These are phyloP conservation scores for Cryptosporidium felis DNA, from an alignment of 169 alveolate genomes.

Conservation along the genomic window DNA sequence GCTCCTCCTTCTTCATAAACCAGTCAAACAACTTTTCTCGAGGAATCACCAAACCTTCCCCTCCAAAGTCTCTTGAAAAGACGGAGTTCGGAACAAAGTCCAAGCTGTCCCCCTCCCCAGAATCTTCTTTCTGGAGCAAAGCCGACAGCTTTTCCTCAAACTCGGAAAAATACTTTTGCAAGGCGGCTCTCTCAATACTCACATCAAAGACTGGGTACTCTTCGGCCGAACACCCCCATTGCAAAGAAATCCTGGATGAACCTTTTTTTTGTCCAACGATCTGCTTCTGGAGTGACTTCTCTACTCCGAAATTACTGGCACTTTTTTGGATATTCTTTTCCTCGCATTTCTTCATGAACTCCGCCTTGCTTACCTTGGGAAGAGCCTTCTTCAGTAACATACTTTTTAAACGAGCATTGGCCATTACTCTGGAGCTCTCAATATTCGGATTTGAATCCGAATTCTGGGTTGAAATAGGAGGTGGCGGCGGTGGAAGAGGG, in stretches of 20 bases:
- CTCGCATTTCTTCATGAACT: conserved; percentile 12
- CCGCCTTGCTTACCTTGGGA: conserved; percentile 53
- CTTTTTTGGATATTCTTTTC: no score
- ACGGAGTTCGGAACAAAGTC: conserved; percentile 3
- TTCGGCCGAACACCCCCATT: conserved; percentile 61
- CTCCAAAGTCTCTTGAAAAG: not conserved
- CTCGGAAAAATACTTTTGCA: conserved; percentile 40
- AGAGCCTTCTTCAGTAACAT: conserved; percentile 44
- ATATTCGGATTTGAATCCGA: not conserved
- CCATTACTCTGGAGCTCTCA: not conserved
- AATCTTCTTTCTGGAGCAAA: not conserved
- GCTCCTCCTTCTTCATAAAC: conserved; percentile 58
- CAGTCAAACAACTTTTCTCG: conserved; percentile 40
- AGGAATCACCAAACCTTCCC: conserved; percentile 15
- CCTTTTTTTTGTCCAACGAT: no score
- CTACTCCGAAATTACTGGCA: no score
- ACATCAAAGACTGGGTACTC: conserved; percentile 21
- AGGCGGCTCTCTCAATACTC: not conserved
- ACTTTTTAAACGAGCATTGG: not conserved
- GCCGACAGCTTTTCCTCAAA: conserved; percentile 16
- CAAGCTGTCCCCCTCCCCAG: not conserved
- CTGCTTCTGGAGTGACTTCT: no score
- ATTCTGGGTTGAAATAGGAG: not conserved
- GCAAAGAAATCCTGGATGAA: conserved; percentile 30
- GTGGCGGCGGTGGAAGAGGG: not conserved